Evolutionary conservation across 1,284 basidiomycete species (phyloP), one percentile per base, ranked within the genome.

Genomic region (Rhodotorula glutinis): DNA sequence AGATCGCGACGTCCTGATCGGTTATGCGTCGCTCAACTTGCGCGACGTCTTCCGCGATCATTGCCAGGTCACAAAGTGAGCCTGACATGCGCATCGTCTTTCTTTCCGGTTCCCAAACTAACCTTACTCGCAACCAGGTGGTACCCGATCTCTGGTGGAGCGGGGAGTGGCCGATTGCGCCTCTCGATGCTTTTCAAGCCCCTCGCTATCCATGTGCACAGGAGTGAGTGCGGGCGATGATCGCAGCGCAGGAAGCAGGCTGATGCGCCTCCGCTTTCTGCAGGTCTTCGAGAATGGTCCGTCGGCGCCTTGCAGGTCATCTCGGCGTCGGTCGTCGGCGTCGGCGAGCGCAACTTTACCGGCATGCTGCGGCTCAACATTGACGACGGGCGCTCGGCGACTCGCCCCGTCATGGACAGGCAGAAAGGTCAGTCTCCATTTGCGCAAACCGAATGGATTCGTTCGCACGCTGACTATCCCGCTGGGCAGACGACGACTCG

Each of bases 151-250:
- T 21, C 52, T 10, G 56, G 57, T 10, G 60, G 66, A 1, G 25
- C 30, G 19, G 72, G 72, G 9, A 46, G 53, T 19, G 72, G 72
- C 7, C 70, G 72, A 1, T 47, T 71, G 14, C 62, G 72, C 7
- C 21, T 67, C 19, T 73, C 72, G 11, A 14, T 73, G 4, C 58
- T 73, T 3, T 71, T 64, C 67, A 73, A 71, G 51, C 72, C 72
- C 4, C 61, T 73, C 25, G 62, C 62, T n/a, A 53, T 63, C 7
- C 13, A 49, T 11, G 16, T 63, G 13, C 51, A 47, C 9, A 55
- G 49, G 16, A 30, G 56, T 62, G 8, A 30, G 46, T 56, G 14
- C 21, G 21, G 10, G 46, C 29, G 49, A 25, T 17, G 5, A 21
- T 21, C n/a, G 19, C 30, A 2, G 49, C 25, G 19, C 46, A 47